phyloP scores from a whole-genome alignment of 345 rosid species.

The Aquilaria yunnanensis region DNA sequence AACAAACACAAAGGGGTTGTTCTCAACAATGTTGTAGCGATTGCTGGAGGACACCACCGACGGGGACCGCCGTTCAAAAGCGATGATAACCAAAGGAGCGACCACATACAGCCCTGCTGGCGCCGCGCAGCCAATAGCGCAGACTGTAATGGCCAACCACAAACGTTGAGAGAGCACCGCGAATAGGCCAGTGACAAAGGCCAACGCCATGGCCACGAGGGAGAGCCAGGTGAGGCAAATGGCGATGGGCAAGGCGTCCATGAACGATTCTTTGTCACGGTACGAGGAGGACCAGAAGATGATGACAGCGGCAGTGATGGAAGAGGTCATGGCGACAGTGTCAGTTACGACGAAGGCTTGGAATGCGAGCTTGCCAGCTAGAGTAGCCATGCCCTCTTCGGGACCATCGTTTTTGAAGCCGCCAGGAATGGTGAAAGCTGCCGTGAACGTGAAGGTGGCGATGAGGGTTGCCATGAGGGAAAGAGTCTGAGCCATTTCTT shows the following conservation, averaged over 20 bases:
- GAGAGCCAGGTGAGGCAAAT: slow-evolving; percentile 8
- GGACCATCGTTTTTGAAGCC: slow-evolving; percentile 1
- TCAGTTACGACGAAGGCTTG: slow-evolving; percentile 8
- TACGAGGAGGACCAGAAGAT: slow-evolving; percentile 6
- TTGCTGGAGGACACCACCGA: not conserved
- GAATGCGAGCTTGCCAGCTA: slow-evolving; percentile 6
- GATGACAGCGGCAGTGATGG: slow-evolving; percentile 6
- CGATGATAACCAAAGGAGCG: not conserved
- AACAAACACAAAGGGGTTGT: slow-evolving; percentile 4
- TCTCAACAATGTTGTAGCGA: not conserved
- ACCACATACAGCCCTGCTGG: not conserved
- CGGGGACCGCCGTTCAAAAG: not conserved
- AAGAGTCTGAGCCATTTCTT: slow-evolving; percentile 12
- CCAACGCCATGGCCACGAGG: slow-evolving; percentile 16
- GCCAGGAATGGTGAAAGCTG: slow-evolving; percentile 15
- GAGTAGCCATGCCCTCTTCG: not conserved
- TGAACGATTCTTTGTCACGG: not conserved
- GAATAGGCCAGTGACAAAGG: slow-evolving; percentile 14
- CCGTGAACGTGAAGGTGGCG: slow-evolving; percentile 17
- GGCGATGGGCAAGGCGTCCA: not conserved
- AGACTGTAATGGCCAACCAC: slow-evolving; percentile 7
- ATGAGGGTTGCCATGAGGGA: slow-evolving; percentile 12
- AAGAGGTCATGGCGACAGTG: slow-evolving; percentile 13
- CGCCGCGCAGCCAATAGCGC: not conserved
- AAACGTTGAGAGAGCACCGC: not conserved